Evolutionary conservation across 805 yeast species (phyloP).

Genomic region (Wickerhamiella sergipiensis): DNA sequence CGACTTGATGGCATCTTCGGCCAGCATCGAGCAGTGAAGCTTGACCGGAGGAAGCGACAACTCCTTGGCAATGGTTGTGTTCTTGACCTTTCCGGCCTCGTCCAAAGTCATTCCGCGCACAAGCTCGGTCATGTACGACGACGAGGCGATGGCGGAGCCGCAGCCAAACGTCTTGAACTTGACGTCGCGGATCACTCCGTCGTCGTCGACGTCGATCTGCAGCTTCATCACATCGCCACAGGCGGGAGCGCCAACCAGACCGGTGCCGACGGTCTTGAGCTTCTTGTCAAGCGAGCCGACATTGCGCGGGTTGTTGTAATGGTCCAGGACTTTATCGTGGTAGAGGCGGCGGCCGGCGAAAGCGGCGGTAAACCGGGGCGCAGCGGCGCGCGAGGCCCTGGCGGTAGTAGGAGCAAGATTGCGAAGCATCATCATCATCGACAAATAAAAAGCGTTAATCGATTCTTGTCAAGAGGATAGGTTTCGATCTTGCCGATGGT

Average conservation of each 20-base stretch:
- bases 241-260: conserved; percentile 97
- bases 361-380: not conserved
- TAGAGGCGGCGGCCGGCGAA: conserved; percentile 28
- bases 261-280: conserved; percentile 75
- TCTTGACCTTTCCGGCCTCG: conserved; percentile 85
- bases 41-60: conserved; percentile 92
- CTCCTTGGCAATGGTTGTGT: conserved; percentile 89
- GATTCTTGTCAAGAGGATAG: not conserved
- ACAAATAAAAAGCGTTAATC: not conserved
- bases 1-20: conserved; percentile 95
- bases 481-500: not conserved
- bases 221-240: conserved; percentile 99
- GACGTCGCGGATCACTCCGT: conserved; percentile 88
- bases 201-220: conserved; percentile 83
- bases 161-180: conserved; percentile 99
- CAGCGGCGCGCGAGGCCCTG: not conserved
- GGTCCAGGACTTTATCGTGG: conserved; percentile 90
- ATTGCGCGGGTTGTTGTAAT: conserved; percentile 91
- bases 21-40: conserved; percentile 95
- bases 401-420: not conserved
- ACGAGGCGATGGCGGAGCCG: conserved; percentile 94
- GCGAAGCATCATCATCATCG: not conserved
- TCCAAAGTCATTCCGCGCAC: conserved; percentile 91
- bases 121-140: conserved; percentile 87
- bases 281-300: conserved; percentile 85